Evolutionary conservation across 2,329 filamentous ascomycete genomes (phyloP).

Genomic region (Cadophora sp.): DNA sequence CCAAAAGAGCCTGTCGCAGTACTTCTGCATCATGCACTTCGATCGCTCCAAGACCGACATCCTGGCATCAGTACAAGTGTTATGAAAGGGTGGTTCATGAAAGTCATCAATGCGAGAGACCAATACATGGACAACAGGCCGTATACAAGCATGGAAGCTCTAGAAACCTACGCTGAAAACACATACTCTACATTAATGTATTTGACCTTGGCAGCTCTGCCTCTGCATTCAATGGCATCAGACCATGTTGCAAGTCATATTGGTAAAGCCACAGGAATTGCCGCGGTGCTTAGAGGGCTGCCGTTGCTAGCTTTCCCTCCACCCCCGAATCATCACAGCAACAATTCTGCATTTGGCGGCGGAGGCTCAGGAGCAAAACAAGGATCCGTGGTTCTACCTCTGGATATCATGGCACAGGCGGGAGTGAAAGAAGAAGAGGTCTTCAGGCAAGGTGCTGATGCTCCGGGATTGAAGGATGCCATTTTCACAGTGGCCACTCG

Average conservation of each 20-base stretch:
- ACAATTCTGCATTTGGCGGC: conserved; percentile 51
- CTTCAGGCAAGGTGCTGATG: conserved; percentile 78
- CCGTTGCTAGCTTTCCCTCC: conserved; percentile 85
- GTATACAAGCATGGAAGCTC: conserved; percentile 72
- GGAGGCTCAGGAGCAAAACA: conserved; percentile 53
- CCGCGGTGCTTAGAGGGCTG: conserved; percentile 83
- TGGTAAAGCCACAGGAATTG: conserved; percentile 91
- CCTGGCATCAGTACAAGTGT: conserved; percentile 49
- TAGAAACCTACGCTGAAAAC: conserved; percentile 92
- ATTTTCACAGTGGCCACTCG: conserved; percentile 92
- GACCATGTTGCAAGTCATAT: conserved; percentile 96
- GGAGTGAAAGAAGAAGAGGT: conserved; percentile 89
- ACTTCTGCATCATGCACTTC: conserved; percentile 76
- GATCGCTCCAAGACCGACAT: conserved; percentile 59
- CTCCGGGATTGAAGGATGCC: conserved; percentile 83
- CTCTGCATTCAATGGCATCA: conserved; percentile 80
- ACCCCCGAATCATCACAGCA: conserved; percentile 61
- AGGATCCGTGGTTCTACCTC: conserved; percentile 77
- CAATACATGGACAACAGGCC: conserved; percentile 84
- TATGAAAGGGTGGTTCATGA: conserved; percentile 75
- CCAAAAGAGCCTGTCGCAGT: conserved; percentile 92
- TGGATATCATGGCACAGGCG: conserved; percentile 87
- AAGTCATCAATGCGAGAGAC: conserved; percentile 82
- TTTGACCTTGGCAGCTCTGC: conserved; percentile 79
- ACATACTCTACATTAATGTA: conserved; percentile 96